Base-by-base conservation (phyloP, 768 basidiomycete species). In the Leccinum subtestaceum region DNA sequence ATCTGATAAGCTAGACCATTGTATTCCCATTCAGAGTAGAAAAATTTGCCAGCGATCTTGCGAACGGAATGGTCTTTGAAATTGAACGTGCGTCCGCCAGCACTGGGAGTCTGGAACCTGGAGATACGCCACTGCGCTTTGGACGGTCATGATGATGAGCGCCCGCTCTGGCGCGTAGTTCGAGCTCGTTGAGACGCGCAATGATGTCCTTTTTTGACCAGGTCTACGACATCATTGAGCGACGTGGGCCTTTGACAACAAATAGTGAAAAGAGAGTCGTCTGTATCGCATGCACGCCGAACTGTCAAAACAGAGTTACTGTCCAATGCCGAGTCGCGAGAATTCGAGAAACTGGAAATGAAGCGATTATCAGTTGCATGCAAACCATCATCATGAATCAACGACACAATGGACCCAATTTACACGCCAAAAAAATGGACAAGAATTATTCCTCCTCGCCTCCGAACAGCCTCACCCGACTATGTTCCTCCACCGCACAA, bases 31-130 rank as follows among this genome's bases (percentile, higher is more conserved):
- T 97, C 96, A 47, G 92, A 85, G 67, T 98, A 99, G 69, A 86
- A 89, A 70, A 98, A 93, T 67, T 92, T 89, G 55, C 98, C 78
- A 1, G 97, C 97, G 61, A 99, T 93, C 75, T 98, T 98, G 54
- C 91, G 88, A 38, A 81, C 80, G 7, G 91, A 83, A 67, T 93
- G 81, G 5, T 81, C 75, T 21, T 81, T 71, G 72, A 93, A 91
- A 60, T 85, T 74, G 69, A 93, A 92, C 5, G 74, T 67, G 53
- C 78, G 79, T 67, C 74, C 34, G 56, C 68, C 21, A 12, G 64
- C 11, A 7, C 9, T 32, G 4, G 43, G 43, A 25, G 25, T 25
- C 25, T 25, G 25, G 25, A 25, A 19, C 10, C 10, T 57, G 71
- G 52, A 36, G 69, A 60, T 29, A 59, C 23, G 23, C 21, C 32